A percentile compares a stretch with the other conserved stretches of the same genome.
These are phyloP conservation scores for Ocimum tenuiflorum DNA, from an alignment of 257 asterid genomes.

Conservation along the genomic window DNA sequence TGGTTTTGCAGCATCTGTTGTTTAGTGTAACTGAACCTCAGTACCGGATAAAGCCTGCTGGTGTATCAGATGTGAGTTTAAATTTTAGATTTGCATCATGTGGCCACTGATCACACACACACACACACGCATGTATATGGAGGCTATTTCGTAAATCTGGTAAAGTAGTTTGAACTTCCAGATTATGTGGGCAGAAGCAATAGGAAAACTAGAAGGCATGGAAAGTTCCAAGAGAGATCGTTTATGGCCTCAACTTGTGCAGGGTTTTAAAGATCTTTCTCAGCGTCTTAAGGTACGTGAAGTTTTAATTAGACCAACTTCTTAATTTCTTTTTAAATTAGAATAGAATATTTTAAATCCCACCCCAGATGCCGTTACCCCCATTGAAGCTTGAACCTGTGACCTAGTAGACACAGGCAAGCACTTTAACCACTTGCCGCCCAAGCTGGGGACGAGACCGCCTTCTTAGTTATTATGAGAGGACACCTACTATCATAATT, in stretches of 20 bases:
- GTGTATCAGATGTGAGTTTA: conserved; percentile 91
- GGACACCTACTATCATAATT: background rate
- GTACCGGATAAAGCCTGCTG: conserved; percentile 71
- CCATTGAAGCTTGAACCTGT: too few species aligned
- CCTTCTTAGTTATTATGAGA: background rate
- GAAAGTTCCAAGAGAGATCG: conserved; percentile 88
- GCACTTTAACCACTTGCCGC: too few species aligned
- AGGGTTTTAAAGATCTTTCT: conserved; percentile 94
- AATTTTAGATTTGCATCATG: conserved; percentile 1
- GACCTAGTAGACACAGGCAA: too few species aligned
- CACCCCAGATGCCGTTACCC: too few species aligned
- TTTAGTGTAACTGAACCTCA: conserved; percentile 91
- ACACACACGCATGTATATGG: background rate
- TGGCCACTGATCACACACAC: conserved; percentile 2
- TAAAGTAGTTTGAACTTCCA: conserved; percentile 46
- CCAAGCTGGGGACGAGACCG: too few species aligned
- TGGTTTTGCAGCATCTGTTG: conserved; percentile 78
- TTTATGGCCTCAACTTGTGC: conserved; percentile 90
- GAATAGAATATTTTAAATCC: too few species aligned
- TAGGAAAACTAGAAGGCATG: conserved; percentile 97
- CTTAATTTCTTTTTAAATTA: too few species aligned
- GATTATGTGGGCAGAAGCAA: conserved; percentile 99
- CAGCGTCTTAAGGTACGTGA: conserved; percentile 78
- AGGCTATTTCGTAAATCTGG: conserved; percentile 24
- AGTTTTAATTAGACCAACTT: background rate